These are phyloP conservation scores for Tillandsia leiboldiana DNA, from an alignment of 176 grass and related monocot species.

Conservation along the genomic window DNA sequence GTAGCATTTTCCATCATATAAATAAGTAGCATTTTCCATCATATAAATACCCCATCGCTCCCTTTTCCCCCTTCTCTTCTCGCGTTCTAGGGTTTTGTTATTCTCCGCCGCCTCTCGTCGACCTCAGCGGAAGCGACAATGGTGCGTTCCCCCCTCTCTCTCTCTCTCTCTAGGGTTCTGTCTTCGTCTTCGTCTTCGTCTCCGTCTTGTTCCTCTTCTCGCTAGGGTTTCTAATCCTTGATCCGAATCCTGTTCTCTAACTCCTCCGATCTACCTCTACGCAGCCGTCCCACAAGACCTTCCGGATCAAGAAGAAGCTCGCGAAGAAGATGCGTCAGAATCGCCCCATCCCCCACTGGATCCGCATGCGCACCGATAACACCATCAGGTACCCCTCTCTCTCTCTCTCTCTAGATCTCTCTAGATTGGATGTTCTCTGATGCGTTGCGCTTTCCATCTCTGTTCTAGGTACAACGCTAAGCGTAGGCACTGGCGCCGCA, in stretches of 20 bases:
- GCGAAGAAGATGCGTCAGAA: slow-evolving; percentile 46
- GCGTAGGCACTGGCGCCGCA: slow-evolving; percentile 1
- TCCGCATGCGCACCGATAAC: slow-evolving; percentile 40
- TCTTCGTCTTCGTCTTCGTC: background rate
- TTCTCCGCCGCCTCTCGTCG: background rate
- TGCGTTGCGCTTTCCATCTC: background rate
- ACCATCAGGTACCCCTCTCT: slow-evolving; percentile 22
- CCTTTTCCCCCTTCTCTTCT: background rate
- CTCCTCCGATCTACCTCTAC: too few relatives aligned
- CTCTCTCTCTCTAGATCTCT: background rate
- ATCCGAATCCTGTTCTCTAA: too few relatives aligned
- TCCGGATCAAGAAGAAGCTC: slow-evolving; percentile 33
- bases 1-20: too few relatives aligned
- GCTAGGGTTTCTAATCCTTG: background rate
- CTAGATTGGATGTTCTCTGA: background rate
- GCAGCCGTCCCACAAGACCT: slow-evolving; percentile 39
- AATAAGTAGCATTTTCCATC: too few relatives aligned
- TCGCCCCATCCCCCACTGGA: slow-evolving; percentile 37
- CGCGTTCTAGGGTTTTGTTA: background rate
- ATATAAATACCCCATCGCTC: background rate
- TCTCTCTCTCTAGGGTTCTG: background rate
- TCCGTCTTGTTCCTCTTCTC: background rate
- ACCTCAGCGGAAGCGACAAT: background rate
- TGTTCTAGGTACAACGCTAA: slow-evolving; percentile 1
- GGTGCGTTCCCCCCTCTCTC: background rate